Evolutionary conservation across 495 filamentous ascomycete species (phyloP).

Genomic region (Alectoria sarmentosa): DNA sequence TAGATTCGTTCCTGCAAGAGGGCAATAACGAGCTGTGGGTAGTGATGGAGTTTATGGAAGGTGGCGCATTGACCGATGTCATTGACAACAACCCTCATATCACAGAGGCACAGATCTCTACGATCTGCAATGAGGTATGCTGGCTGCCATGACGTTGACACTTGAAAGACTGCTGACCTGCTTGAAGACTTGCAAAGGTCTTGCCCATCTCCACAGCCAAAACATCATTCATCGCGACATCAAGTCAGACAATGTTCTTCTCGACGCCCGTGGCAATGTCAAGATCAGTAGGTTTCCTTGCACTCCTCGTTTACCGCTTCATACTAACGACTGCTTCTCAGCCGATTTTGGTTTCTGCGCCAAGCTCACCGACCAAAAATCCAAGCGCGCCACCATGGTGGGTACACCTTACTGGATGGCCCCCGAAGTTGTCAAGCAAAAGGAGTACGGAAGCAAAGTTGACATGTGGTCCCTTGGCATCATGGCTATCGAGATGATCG

Average conservation of each 20-base stretch:
- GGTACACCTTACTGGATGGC: constrained; percentile 99
- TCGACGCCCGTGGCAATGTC: constrained; percentile 89
- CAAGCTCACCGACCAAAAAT: constrained; percentile 94
- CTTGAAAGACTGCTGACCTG: constrained; percentile 31
- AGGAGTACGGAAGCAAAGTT: constrained; percentile 96
- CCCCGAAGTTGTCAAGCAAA: constrained; percentile 97
- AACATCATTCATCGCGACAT: constrained; percentile 99
- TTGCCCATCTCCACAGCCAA: constrained; percentile 88
- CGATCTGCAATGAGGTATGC: constrained; percentile 88
- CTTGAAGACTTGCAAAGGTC: constrained; percentile 80
- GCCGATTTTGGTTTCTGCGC: constrained; percentile 99
- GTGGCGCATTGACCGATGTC: constrained; percentile 93
- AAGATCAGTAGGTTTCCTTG: constrained; percentile 76
- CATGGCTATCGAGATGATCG: constrained; percentile 99
- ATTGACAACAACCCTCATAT: constrained; percentile 94
- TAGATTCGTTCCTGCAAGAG: constrained; percentile 93
- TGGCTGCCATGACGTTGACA: constrained; percentile 6
- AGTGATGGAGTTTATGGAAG: constrained; percentile 99
- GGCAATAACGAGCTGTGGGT: constrained; percentile 93
- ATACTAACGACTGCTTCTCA: constrained; percentile 37
- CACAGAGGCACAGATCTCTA: constrained; percentile 92
- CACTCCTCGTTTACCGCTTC: neutral
- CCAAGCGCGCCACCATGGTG: constrained; percentile 97
- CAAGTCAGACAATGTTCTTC: constrained; percentile 95
- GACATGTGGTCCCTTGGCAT: constrained; percentile 99